phyloP scores from a whole-genome alignment of 345 rosid genomes.

The Eucalyptus caleyi region DNA sequence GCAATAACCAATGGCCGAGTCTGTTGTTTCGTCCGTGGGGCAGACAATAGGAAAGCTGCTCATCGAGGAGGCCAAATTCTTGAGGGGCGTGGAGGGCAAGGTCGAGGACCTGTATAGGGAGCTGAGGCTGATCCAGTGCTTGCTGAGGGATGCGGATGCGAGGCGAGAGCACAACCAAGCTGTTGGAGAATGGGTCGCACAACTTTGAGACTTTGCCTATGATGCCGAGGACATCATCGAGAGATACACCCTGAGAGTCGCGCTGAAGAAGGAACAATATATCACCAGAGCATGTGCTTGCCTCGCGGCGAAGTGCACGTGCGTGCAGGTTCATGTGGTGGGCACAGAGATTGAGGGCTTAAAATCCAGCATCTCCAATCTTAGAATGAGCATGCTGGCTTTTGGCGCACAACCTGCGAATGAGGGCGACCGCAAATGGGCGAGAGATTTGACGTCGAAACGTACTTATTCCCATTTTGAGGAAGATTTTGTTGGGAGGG shows the following conservation, averaged over 20 bases:
- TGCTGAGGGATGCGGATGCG: slow-evolving; percentile 1
- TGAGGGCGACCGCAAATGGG: background rate
- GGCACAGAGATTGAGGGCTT: slow-evolving; percentile 8
- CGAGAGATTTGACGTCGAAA: fast-evolving
- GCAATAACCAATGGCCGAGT: background rate
- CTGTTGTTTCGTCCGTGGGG: background rate
- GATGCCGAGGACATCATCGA: slow-evolving; percentile 8
- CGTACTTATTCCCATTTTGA: too few relatives aligned
- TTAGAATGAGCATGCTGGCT: slow-evolving; percentile 14
- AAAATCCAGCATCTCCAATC: slow-evolving; percentile 12
- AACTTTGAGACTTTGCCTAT: background rate
- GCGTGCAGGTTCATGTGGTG: background rate
- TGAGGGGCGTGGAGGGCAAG: background rate
- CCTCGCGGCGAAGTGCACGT: background rate
- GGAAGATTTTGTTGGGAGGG: too few relatives aligned
- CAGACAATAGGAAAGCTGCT: background rate
- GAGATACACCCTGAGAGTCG: background rate
- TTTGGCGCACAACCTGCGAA: background rate
- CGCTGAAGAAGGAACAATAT: background rate
- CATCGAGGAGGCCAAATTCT: background rate
- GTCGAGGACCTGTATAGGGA: background rate
- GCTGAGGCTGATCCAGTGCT: background rate
- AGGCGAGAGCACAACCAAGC: background rate
- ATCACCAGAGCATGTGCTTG: background rate
- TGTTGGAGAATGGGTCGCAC: background rate